A percentile compares a stretch with the other conserved stretches of the same genome.
Conservation (phyloP, 106 monocot species). For the Cymbidium sinense region DNA sequence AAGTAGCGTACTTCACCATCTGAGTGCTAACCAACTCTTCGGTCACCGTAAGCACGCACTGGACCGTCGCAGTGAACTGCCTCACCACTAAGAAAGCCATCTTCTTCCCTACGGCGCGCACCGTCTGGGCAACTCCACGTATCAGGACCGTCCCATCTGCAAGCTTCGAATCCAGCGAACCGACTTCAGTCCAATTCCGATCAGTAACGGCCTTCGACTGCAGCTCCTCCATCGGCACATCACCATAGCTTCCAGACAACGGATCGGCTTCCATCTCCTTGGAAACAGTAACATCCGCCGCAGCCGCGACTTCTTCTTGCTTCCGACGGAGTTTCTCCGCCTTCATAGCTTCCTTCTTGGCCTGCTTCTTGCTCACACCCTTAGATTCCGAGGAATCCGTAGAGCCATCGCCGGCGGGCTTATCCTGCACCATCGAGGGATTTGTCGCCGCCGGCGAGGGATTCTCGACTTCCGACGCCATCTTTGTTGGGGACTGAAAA, state of each 20-base stretch:
- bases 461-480: neutral
- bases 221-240: conserved; percentile 53
- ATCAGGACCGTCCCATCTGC: conserved; percentile 47
- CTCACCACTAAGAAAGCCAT: conserved; percentile 69
- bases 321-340: conserved; percentile 62
- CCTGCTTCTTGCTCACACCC: conserved; percentile 58
- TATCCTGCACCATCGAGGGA: neutral
- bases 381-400: conserved; percentile 9
- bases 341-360: conserved; percentile 80
- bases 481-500: no score
- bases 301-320: conserved; percentile 31
- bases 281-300: conserved; percentile 17
- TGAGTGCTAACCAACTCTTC: conserved; percentile 51
- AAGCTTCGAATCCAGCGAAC: conserved; percentile 23
- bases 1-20: conserved; percentile 74
- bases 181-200: conserved; percentile 55
- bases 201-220: conserved; percentile 58
- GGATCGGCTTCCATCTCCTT: conserved; percentile 34
- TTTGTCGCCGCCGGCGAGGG: neutral
- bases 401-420: conserved; percentile 1
- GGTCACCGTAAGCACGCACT: conserved; percentile 57
- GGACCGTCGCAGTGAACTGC: conserved; percentile 50
- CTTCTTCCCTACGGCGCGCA: conserved; percentile 63
- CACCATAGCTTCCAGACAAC: conserved; percentile 54
- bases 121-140: conserved; percentile 51